Evolutionary conservation across 2,329 filamentous ascomycete genomes (phyloP), one percentile per base, ranked within the genome.

Genomic region (Calonectria henricotiae): DNA sequence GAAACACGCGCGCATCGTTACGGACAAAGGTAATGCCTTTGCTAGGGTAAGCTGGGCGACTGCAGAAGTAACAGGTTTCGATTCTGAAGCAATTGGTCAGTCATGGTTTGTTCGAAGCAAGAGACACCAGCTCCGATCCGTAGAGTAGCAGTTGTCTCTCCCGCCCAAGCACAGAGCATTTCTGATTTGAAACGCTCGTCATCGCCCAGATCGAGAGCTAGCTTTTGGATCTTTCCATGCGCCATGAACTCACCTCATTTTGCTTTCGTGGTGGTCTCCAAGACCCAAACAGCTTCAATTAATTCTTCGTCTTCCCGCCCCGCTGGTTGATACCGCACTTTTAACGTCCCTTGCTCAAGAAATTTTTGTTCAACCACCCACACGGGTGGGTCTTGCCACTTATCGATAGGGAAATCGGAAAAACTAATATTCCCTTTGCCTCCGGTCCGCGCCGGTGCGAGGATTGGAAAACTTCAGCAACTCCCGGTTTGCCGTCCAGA

Each of bases 11-110:
- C 71, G 83, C 84, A 79, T 88, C 86, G 75, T 87, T 87, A 65
- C 86, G 82, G 69, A 86, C 83, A 77, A 87, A 87, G 25, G 82
- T 83, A 55, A 89, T 89, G 71, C 88, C 87, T 81, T 89, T 90
- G 81, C 85, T 86, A 51, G 86, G 86, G 77, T 87, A 88, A 65
- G 86, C 83, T 75, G 86, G 86, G 74, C 86, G 82, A 76, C 82
- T 82, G 80, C 84, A 86, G 70, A 85, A 86, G 75, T 82, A 85
- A 76, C 84, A 86, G 51, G 82, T 82, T 73, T 85, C 84, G 78
- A 85, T 84, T 79, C 83, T 84, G 20, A 64, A 70, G 66, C 51
- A 70, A 60, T 55, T 63, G 63, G 69, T 77, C 69, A 77, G 74
- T 25, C 15, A 35, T 32, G 20, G n/a, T 62, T 60, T 58, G 51